Conservation (phyloP, 352 stramenopile species). For the Phytopythium mirpurense region DNA sequence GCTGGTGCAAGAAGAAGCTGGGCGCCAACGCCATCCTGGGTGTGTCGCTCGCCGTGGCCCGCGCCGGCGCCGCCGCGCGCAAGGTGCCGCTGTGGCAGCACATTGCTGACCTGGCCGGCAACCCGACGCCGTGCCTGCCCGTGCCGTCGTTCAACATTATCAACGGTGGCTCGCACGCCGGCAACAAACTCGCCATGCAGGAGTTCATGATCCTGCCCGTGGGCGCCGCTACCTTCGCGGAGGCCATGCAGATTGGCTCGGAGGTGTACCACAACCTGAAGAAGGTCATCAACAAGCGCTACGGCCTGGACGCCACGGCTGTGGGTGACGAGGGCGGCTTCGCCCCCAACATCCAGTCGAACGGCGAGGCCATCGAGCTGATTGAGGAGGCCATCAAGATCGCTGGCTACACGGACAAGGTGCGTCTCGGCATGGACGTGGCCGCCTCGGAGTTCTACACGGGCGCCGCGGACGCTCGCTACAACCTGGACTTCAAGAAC, state of each 20-base stretch:
- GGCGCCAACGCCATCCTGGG: slow-evolving; percentile 99
- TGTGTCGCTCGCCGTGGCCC: slow-evolving; percentile 95
- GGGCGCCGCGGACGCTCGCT: slow-evolving; percentile 87
- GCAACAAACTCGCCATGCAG: slow-evolving; percentile 99
- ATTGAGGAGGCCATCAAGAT: slow-evolving; percentile 97
- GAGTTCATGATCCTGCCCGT: slow-evolving; percentile 99
- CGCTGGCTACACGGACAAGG: slow-evolving; percentile 96
- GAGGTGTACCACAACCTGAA: slow-evolving; percentile 99
- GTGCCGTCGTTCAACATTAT: slow-evolving; percentile 99
- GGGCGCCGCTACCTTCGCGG: slow-evolving; percentile 84
- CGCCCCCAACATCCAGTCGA: slow-evolving; percentile 95
- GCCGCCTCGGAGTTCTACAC: slow-evolving; percentile 98
- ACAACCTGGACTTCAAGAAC: slow-evolving; percentile 94
- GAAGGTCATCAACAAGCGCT: slow-evolving; percentile 98
- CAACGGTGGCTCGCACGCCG: slow-evolving; percentile 98
- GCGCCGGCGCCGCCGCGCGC: slow-evolving; percentile 93
- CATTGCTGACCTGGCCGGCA: slow-evolving; percentile 97
- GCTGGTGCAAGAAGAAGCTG: slow-evolving; percentile 95
- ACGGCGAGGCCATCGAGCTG: slow-evolving; percentile 95
- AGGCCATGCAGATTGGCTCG: slow-evolving; percentile 97
- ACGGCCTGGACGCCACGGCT: slow-evolving; percentile 97
- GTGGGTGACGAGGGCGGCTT: slow-evolving; percentile 99
- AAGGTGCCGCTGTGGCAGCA: slow-evolving; percentile 97
- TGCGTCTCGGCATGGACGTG: slow-evolving; percentile 97
- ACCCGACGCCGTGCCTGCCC: slow-evolving; percentile 91